Evolutionary conservation across 495 filamentous ascomycete genomes (phyloP).

Genomic region (Entonaema liquescens): DNA sequence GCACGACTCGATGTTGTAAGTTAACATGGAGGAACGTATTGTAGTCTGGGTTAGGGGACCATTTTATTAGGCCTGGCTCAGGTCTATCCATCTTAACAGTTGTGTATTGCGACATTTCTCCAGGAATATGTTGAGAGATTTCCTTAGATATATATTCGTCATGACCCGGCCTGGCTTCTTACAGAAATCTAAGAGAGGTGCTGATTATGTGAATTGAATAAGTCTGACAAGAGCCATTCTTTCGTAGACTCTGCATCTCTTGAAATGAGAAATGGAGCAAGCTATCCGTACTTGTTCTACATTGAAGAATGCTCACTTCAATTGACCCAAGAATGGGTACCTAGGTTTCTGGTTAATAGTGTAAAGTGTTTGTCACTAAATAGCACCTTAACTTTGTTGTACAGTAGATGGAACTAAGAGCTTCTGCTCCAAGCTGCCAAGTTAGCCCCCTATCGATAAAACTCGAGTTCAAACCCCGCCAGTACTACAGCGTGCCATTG

Average conservation of each 20-base stretch:
- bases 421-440: background rate
- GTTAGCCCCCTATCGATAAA: constrained; percentile 25
- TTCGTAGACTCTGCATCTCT: constrained; percentile 6
- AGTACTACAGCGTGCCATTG: constrained; percentile 20
- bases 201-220: constrained; percentile 16
- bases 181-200: background rate
- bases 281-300: background rate
- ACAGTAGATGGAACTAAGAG: background rate
- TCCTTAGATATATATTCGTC: constrained; percentile 4
- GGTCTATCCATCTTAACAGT: constrained; percentile 58
- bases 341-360: too few species aligned
- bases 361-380: background rate
- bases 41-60: constrained; percentile 80
- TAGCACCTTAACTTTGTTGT: background rate
- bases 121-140: background rate
- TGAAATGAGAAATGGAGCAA: background rate
- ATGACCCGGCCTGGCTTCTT: background rate
- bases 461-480: constrained; percentile 34
- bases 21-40: constrained; percentile 84
- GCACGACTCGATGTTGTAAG: constrained; percentile 78
- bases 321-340: background rate
- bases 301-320: background rate
- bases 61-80: constrained; percentile 73
- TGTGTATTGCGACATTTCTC: constrained; percentile 42
- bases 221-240: constrained; percentile 20